Percentiles rank a stretch among this genome's conserved stretches.
These are phyloP conservation scores for Fusarium acutatum DNA, from an alignment of 2,329 filamentous ascomycete species.

Conservation along the genomic window DNA sequence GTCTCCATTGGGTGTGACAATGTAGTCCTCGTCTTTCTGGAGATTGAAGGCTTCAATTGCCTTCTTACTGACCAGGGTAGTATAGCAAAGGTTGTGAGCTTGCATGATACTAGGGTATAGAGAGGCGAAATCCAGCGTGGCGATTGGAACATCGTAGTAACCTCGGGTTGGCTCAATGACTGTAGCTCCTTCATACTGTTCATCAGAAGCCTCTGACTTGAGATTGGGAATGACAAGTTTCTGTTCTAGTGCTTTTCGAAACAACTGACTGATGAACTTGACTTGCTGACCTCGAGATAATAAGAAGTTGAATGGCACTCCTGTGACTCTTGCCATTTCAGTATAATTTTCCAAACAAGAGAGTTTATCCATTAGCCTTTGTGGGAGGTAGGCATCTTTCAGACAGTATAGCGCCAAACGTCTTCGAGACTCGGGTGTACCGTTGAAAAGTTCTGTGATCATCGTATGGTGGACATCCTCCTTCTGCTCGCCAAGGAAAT, in stretches of 20 bases:
- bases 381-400: constrained; percentile 96
- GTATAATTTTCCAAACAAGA: constrained; percentile 99
- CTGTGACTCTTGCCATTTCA: constrained; percentile 99
- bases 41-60: constrained; percentile 79
- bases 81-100: constrained; percentile 98
- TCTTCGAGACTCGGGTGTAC: constrained; percentile 89
- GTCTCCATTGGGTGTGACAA: constrained; percentile 93
- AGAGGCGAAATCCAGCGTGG: constrained; percentile 97
- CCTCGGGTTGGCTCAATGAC: constrained; percentile 95
- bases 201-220: constrained; percentile 73
- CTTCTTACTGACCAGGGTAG: constrained; percentile 79
- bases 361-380: constrained; percentile 94
- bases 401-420: constrained; percentile 94
- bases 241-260: constrained; percentile 92
- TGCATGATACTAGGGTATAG: constrained; percentile 99
- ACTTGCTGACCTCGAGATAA: constrained; percentile 94
- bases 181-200: constrained; percentile 97
- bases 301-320: constrained; percentile 95
- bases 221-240: constrained; percentile 94
- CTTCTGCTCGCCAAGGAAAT: constrained; percentile 96
- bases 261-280: constrained; percentile 97
- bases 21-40: constrained; percentile 92
- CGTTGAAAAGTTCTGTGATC: constrained; percentile 98
- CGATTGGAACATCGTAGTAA: constrained; percentile 94
- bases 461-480: constrained; percentile 99